phyloP scores from a whole-genome alignment of 345 rosid genomes.

The Gossypium bickii region DNA sequence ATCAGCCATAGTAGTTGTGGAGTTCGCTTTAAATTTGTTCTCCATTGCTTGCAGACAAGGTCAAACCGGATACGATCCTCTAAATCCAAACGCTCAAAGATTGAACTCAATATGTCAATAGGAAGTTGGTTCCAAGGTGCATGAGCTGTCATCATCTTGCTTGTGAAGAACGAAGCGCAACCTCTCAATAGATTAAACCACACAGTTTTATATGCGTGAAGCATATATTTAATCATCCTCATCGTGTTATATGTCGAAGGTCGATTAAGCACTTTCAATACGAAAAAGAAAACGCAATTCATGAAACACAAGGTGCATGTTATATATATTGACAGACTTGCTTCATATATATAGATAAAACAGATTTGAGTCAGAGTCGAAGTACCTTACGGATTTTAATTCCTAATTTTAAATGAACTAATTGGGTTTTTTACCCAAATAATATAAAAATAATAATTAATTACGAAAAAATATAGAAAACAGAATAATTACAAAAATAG shows the following conservation, averaged over 20 bases:
- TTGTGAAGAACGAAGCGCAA: neutral
- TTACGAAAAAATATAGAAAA: too few species aligned
- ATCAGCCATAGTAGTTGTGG: neutral
- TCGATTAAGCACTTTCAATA: too few species aligned
- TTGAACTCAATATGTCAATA: neutral
- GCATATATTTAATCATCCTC: neutral
- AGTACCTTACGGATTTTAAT: too few species aligned
- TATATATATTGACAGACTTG: too few species aligned
- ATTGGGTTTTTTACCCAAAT: too few species aligned
- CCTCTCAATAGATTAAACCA: neutral
- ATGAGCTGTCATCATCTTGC: neutral
- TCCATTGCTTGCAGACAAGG: neutral
- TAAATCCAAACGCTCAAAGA: neutral
- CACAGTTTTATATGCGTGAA: neutral
- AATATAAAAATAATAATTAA: too few species aligned
- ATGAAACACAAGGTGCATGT: too few species aligned
- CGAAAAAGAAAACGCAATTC: too few species aligned
- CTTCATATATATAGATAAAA: too few species aligned
- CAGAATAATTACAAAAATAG: too few species aligned
- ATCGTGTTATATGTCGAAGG: neutral
- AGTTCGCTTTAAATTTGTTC: neutral
- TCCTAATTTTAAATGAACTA: too few species aligned
- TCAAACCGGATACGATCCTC: neutral
- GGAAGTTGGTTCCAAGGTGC: neutral
- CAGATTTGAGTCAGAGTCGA: too few species aligned